These are phyloP conservation scores for Saitozyma podzolica DNA, from an alignment of 768 basidiomycete species.

Conservation along the genomic window DNA sequence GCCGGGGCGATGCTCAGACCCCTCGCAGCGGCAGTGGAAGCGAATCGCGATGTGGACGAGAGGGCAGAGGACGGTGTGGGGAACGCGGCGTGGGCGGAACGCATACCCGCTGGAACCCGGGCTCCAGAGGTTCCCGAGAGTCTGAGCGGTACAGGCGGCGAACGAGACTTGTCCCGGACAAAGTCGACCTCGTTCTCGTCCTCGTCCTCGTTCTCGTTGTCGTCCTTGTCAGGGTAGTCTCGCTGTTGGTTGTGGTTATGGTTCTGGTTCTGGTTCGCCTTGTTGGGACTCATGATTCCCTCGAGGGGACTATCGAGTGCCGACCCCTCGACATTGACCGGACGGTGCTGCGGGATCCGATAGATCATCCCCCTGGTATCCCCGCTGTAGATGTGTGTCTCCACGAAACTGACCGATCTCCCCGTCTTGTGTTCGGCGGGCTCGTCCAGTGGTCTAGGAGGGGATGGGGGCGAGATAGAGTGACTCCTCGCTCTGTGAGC, in stretches of 20 bases:
- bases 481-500: constrained; percentile 15
- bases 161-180: not conserved
- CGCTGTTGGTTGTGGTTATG: too few relatives aligned
- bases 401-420: constrained; percentile 16
- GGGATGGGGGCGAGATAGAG: not conserved
- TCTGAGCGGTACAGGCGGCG: not conserved
- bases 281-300: too few relatives aligned
- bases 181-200: not conserved
- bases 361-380: not conserved
- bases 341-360: not conserved
- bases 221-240: too few relatives aligned
- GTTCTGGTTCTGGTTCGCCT: too few relatives aligned
- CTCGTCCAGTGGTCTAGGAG: not conserved
- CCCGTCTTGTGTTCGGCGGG: not conserved
- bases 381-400: not conserved
- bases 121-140: not conserved
- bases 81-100: constrained; percentile 6
- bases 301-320: too few relatives aligned
- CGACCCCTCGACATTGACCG: too few relatives aligned
- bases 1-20: constrained; percentile 26
- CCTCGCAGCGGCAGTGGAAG: constrained; percentile 16
- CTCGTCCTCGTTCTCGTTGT: too few relatives aligned
- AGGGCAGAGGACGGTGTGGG: constrained; percentile 6
- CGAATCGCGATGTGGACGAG: constrained; percentile 12
- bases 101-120: too few relatives aligned